Evolutionary conservation across 2,329 filamentous ascomycete species (phyloP), one percentile per base, ranked within the genome.

Genomic region (Monilinia vaccinii-corymbosi): DNA sequence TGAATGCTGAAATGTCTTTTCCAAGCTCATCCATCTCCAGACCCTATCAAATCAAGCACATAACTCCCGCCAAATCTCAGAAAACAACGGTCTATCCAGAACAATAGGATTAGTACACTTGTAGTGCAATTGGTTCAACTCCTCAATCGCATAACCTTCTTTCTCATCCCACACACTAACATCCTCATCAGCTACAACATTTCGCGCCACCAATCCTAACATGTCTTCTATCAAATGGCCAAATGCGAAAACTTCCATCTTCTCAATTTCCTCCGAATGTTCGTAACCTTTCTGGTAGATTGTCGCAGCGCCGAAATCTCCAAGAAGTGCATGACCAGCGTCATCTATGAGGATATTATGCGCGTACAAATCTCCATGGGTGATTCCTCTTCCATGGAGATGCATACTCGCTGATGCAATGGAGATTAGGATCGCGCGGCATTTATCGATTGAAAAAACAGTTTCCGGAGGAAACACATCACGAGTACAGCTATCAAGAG

Each of bases 301-400:
- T 0, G 77, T 78, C 1, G 77, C 77, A 1, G 77, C 78, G 13
- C 77, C 76, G 58, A 79, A 78, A 56, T 78, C 77, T 28, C 76
- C 76, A 3, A 80, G 70, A 14, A 80, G 65, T 4, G 77, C 76
- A 62, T 79, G 75, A 1, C 72, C 75, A 11, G 67, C 68, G 25
- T 70, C 68, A 53, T 71, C 72, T 28, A 74, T 74, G 13, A 79
- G 71, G 21, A 79, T 75, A 64, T 79, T 79, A 65, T 79, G 76
- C 13, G 77, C 76, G 55, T 77, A 78, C 40, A 80, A 58, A 64
- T 79, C 77, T 21, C 78, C 78, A 61, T 80, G 78, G 8, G 72
- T 67, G 21, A 79, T 75, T 7, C 74, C 75, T 36, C 71, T 69
- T 9, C 63, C 68, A 62, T 80, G 78, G 13, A 80, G 70, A 64